Conservation (phyloP, 805 yeast species). For the Nakazawaea wyomingensis region DNA sequence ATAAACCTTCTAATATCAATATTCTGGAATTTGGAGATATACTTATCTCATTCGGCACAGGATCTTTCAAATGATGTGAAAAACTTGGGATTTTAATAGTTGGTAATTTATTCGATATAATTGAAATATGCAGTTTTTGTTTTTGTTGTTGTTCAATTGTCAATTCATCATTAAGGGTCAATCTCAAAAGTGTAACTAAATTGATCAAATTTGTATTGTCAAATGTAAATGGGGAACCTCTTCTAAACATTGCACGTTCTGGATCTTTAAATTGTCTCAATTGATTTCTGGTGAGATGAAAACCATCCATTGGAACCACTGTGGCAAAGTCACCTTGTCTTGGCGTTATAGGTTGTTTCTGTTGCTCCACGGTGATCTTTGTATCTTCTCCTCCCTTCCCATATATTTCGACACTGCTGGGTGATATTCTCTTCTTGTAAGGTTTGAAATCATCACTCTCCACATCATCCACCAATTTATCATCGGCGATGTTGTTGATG, state of each 20-base stretch:
- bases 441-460: constrained; percentile 6
- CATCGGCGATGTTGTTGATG: neutral
- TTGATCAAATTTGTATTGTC: constrained; percentile 47
- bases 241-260: constrained; percentile 48
- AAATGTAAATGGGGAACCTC: constrained; percentile 89
- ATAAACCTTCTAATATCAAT: constrained; percentile 72
- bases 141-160: neutral
- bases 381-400: constrained; percentile 11
- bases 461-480: neutral
- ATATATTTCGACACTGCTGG: neutral
- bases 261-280: constrained; percentile 50
- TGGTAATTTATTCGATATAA: constrained; percentile 9
- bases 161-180: constrained; percentile 16
- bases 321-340: constrained; percentile 28
- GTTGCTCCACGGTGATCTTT: constrained; percentile 1
- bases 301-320: constrained; percentile 71
- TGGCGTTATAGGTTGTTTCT: neutral
- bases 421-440: neutral
- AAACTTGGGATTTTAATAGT: constrained; percentile 58
- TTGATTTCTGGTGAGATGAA: constrained; percentile 51
- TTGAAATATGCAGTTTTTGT: neutral
- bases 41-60: constrained; percentile 46
- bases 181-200: constrained; percentile 26
- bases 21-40: constrained; percentile 45
- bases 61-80: constrained; percentile 72